Evolutionary conservation across 768 basidiomycete species (phyloP).

Genomic region (Roridomyces roridus): DNA sequence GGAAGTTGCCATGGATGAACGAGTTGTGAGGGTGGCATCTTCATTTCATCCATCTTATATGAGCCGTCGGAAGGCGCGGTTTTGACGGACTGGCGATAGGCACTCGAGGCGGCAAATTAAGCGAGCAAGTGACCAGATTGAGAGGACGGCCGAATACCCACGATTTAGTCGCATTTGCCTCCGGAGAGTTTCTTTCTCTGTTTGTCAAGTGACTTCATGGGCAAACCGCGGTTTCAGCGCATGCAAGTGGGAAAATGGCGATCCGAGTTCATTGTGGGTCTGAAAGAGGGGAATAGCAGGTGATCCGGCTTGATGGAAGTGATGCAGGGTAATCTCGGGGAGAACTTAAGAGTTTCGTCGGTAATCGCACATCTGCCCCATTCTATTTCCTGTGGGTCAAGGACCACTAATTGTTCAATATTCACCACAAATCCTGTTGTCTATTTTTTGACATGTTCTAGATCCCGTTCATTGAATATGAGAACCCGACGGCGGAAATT

Average conservation of each 20-base stretch:
- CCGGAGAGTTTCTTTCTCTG: slow-evolving; percentile 23
- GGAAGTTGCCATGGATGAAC: slow-evolving; percentile 20
- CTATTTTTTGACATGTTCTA: too few relatives aligned
- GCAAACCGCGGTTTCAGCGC: slow-evolving; percentile 14
- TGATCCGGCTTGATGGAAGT: too few relatives aligned
- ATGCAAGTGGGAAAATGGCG: neutral
- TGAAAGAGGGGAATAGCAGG: neutral
- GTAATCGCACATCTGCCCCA: too few relatives aligned
- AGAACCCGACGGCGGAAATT: too few relatives aligned
- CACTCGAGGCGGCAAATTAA: slow-evolving; percentile 26
- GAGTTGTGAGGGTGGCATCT: neutral
- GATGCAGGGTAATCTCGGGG: too few relatives aligned
- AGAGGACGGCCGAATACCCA: slow-evolving; percentile 43
- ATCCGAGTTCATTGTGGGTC: neutral
- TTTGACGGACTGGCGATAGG: slow-evolving; percentile 44
- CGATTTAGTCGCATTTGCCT: slow-evolving; percentile 44
- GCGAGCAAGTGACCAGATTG: slow-evolving; percentile 45
- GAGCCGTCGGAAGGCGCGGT: slow-evolving; percentile 46
- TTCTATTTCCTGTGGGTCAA: too few relatives aligned
- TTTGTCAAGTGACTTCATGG: slow-evolving; percentile 2
- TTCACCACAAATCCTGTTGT: too few relatives aligned
- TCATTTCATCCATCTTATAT: slow-evolving; percentile 36
- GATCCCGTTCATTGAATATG: too few relatives aligned
- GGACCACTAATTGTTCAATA: too few relatives aligned
- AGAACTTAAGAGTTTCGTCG: too few relatives aligned